Evolutionary conservation across 305 asterid genomes (phyloP).

Genomic region (Salvia sclarea): DNA sequence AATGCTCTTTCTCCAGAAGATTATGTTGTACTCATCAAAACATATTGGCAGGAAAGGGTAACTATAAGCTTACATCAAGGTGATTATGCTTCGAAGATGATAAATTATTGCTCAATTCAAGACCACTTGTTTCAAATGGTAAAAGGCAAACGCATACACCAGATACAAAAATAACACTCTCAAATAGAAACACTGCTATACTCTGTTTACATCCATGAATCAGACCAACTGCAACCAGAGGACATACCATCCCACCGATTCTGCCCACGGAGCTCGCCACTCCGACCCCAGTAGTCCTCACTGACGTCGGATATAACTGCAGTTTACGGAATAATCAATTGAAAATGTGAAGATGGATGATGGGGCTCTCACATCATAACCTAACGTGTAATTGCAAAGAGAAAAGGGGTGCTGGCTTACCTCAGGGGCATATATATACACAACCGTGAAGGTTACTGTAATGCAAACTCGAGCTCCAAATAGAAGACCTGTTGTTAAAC

Average conservation of each 20-base stretch:
- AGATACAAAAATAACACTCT: constrained; percentile 45
- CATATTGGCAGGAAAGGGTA: background rate
- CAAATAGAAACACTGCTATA: constrained; percentile 59
- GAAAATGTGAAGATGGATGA: background rate
- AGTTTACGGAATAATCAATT: background rate
- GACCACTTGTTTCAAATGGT: constrained; percentile 68
- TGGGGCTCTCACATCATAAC: background rate
- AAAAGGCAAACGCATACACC: constrained; percentile 58
- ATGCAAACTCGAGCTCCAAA: constrained; percentile 65
- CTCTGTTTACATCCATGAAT: constrained; percentile 69
- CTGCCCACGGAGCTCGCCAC: constrained; percentile 70
- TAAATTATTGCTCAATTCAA: constrained; percentile 48
- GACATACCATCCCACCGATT: constrained; percentile 79
- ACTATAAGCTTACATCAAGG: background rate
- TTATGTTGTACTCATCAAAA: background rate
- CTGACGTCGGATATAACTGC: constrained; percentile 73
- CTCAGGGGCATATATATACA: constrained; percentile 69
- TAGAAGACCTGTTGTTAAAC: constrained; percentile 53
- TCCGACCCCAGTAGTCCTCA: constrained; percentile 74
- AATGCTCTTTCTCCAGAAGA: background rate
- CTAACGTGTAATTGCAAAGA: background rate
- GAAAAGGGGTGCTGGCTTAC: constrained; percentile 31
- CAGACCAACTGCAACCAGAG: constrained; percentile 71
- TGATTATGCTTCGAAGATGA: constrained; percentile 26
- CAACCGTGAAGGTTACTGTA: constrained; percentile 52